phyloP scores from a whole-genome alignment of 805 yeast species.

The Hanseniaspora clermontiae region DNA sequence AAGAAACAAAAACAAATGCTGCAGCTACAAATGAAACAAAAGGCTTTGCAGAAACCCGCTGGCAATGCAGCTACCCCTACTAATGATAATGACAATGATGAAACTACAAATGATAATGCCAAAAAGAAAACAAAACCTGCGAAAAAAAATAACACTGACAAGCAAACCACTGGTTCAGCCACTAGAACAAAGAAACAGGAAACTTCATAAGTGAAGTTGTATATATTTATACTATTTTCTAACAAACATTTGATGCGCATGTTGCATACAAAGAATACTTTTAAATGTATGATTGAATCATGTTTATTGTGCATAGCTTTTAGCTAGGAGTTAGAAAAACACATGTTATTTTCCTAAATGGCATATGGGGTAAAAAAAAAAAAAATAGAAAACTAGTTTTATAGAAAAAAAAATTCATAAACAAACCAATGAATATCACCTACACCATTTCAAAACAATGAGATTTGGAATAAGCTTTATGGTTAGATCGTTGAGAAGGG shows the following conservation, averaged over 20 bases:
- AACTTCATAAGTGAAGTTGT: background rate
- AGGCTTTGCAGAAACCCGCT: background rate
- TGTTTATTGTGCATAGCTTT: too few relatives aligned
- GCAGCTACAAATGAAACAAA: conserved; percentile 16
- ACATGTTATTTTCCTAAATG: too few relatives aligned
- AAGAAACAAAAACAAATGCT: conserved; percentile 20
- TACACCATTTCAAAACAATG: background rate
- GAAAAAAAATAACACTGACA: background rate
- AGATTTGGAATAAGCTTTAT: background rate
- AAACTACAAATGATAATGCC: background rate
- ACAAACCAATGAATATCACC: background rate
- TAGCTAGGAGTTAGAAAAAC: too few relatives aligned
- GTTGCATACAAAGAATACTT: background rate
- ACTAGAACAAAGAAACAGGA: conserved; percentile 1
- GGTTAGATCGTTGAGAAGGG: background rate
- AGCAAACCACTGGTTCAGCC: background rate
- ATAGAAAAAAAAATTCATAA: background rate
- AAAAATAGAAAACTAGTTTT: background rate
- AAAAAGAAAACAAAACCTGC: background rate
- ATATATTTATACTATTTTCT: background rate
- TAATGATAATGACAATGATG: background rate
- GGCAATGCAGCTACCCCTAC: conserved; percentile 2
- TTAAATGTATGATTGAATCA: background rate
- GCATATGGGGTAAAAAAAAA: background rate
- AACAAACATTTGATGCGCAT: background rate